Evolutionary conservation across 2,329 filamentous ascomycete species (phyloP).

Genomic region (Talaromyces sp.): DNA sequence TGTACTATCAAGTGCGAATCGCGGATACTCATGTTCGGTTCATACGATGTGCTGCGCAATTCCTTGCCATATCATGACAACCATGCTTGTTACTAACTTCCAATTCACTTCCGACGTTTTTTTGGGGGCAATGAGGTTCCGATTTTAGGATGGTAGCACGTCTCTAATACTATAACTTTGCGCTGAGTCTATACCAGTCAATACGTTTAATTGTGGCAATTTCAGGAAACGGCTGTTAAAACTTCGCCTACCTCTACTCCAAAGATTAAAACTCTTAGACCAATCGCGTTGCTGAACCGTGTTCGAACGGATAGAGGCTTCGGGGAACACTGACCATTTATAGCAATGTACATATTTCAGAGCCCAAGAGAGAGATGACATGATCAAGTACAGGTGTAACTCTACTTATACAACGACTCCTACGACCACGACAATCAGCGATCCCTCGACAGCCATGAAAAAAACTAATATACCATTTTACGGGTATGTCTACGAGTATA

Average conservation of each 20-base stretch:
- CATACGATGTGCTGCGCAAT: constrained; percentile 25
- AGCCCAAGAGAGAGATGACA: neutral
- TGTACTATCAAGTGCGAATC: constrained; percentile 11
- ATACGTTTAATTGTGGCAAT: neutral
- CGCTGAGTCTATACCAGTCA: neutral
- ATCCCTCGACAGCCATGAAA: neutral
- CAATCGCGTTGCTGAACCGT: neutral
- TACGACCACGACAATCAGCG: neutral
- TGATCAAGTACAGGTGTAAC: neutral
- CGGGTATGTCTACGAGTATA: neutral
- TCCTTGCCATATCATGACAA: constrained; percentile 22
- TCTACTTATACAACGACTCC: neutral
- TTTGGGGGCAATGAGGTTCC: constrained; percentile 18
- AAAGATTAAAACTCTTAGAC: neutral
- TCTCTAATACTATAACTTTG: constrained; percentile 22
- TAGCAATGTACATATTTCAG: neutral
- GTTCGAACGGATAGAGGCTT: neutral
- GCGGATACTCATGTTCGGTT: constrained; percentile 17
- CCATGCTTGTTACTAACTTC: constrained; percentile 21
- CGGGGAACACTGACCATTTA: neutral
- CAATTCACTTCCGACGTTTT: constrained; percentile 16
- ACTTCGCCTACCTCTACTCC: neutral
- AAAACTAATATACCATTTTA: neutral
- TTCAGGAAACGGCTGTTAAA: no score
- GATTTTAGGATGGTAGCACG: constrained; percentile 25